These are phyloP conservation scores for Austropuccinia psidii DNA, from an alignment of 1,284 basidiomycete species.

Conservation along the genomic window DNA sequence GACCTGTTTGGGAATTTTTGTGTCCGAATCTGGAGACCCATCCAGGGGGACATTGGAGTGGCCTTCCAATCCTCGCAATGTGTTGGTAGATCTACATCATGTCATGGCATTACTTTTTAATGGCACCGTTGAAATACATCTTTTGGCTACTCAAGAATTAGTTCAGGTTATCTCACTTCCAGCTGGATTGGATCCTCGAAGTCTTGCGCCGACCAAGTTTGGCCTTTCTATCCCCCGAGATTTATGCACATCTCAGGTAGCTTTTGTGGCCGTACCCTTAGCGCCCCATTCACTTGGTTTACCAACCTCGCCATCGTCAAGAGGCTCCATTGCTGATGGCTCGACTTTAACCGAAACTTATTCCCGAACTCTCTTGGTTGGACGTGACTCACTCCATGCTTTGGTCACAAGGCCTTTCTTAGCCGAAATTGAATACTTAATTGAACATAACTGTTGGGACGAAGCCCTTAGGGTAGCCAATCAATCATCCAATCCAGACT, in stretches of 20 bases:
- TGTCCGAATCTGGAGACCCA: conserved; percentile 34
- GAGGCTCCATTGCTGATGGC: not conserved
- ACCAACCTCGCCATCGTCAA: not conserved
- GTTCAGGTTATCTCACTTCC: conserved; percentile 30
- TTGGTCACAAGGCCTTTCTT: conserved; percentile 64
- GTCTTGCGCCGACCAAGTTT: conserved; percentile 21
- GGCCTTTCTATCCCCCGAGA: conserved; percentile 24
- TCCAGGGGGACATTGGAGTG: conserved; percentile 32
- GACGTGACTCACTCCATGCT: conserved; percentile 58
- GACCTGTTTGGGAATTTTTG: conserved; percentile 34
- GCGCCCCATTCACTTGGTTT: not conserved
- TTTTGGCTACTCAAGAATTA: conserved; percentile 17
- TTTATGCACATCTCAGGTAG: not conserved
- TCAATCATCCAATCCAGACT: conserved; percentile 53
- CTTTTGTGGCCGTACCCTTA: too few species aligned
- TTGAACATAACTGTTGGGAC: conserved; percentile 59
- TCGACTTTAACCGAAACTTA: not conserved
- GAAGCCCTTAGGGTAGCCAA: conserved; percentile 61
- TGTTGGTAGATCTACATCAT: conserved; percentile 16
- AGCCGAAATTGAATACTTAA: conserved; percentile 62
- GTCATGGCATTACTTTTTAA: conserved; percentile 33
- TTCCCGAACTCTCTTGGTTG: conserved; percentile 53
- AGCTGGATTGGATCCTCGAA: conserved; percentile 15
- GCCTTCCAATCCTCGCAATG: conserved; percentile 26
- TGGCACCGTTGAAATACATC: conserved; percentile 23